These are phyloP conservation scores for Dendrobium nobile DNA, from an alignment of 106 monocot genomes.

Conservation along the genomic window DNA sequence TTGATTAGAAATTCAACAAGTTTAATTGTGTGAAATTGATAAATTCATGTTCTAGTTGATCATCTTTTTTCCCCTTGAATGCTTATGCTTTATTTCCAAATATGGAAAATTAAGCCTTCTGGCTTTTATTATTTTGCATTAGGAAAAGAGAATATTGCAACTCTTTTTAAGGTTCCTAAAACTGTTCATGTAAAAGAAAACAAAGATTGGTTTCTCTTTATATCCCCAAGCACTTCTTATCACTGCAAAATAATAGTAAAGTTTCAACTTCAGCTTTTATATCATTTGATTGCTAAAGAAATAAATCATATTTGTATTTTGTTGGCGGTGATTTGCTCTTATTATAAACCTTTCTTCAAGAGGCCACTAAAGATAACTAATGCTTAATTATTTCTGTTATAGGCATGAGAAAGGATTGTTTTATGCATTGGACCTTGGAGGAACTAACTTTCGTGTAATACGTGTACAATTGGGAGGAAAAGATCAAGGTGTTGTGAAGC, in stretches of 20 bases:
- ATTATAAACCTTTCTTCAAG: background rate
- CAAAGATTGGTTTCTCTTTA: background rate
- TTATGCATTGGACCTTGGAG: constrained; percentile 36
- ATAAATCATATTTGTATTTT: background rate
- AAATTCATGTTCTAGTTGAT: background rate
- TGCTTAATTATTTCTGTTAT: background rate
- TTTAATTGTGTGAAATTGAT: background rate
- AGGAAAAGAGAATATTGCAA: background rate
- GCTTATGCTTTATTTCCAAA: background rate
- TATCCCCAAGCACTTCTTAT: background rate
- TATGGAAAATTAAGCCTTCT: background rate
- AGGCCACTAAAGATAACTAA: background rate
- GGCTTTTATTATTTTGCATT: background rate
- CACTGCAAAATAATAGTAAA: background rate
- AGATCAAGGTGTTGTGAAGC: constrained; percentile 14
- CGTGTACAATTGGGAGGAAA: constrained; percentile 31
- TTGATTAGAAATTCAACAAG: background rate
- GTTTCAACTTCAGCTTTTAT: background rate
- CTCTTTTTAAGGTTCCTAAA: background rate
- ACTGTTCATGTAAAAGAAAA: background rate
- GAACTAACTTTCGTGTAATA: constrained; percentile 25
- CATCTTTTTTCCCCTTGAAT: background rate
- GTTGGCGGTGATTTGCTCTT: background rate
- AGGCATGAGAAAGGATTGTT: constrained; percentile 30
- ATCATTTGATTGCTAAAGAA: background rate